Evolutionary conservation across 2,329 filamentous ascomycete species (phyloP), one percentile per base, ranked within the genome.

Genomic region (Alternaria sp.): DNA sequence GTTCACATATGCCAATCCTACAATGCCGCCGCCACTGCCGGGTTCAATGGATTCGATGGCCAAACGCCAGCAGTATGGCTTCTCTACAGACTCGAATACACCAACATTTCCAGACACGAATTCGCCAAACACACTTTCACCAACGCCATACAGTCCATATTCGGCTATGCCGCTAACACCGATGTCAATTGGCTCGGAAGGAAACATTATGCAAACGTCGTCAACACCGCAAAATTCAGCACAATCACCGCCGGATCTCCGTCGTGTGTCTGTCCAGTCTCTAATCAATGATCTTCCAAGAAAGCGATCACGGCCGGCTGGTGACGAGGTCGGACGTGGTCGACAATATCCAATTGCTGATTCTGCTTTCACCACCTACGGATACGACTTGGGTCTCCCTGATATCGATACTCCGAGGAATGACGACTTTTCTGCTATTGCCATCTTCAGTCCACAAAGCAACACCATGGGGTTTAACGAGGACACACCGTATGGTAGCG

Each of bases 361-460:
- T 58, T 67, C 67, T 20, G 60, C 65, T 4, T 72, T 80, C 37
- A 85, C 80, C 7, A 87, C 84, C 46, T 93, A 92, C 75, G 92
- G 92, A 6, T 86, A 91, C 63, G 92, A 95, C 73, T 84, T 87
- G 60, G 92, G 92, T 1, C 84, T 88, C 64, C 85, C 86, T 10
- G 92, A 95, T 78, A 80, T 88, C 20, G 92, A 95, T 71, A 81
- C 92, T 1, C 88, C 88, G 26, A 87, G 85, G 55, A 94, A 94
- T 70, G 87, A 93, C 72, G 92, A 95, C 69, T 80, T 82, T 28
- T 86, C 86, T 54, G 91, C 91, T 15, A 89, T 94, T 43, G 85
- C 73, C 2, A 67, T 77, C 3, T 78, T 77, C 55, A 81, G 75
- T 55, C 78, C 79, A 6, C 73, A 71, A 66, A 67, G 70, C 58